Conservation (phyloP, 2,329 filamentous ascomycete species). For the Colletotrichum sp. region DNA sequence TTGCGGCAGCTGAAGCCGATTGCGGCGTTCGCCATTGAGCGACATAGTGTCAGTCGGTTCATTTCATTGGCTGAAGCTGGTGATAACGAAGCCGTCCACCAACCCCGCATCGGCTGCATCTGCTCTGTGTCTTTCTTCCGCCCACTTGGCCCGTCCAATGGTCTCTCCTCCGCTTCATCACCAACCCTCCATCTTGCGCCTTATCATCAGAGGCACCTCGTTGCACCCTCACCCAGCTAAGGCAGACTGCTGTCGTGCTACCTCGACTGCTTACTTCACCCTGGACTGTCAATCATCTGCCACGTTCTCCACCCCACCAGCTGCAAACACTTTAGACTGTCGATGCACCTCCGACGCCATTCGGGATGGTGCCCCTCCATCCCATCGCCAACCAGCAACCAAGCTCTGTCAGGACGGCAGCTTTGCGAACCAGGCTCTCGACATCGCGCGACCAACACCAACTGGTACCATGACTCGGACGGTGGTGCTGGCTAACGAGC, state of each 20-base stretch:
- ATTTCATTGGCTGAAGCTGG: not conserved
- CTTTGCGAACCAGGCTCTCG: not conserved
- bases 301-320: not conserved
- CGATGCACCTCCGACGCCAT: not conserved
- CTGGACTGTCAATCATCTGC: not conserved
- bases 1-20: constrained; percentile 3
- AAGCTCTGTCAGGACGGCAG: not conserved
- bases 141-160: not conserved
- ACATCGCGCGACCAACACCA: not conserved
- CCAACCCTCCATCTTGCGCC: not conserved
- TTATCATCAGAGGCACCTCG: not conserved
- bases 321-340: constrained; percentile 11
- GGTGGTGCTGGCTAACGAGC: not conserved
- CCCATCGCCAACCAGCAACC: not conserved
- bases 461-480: not conserved
- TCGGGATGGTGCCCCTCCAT: not conserved
- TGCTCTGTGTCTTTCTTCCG: not conserved
- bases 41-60: not conserved
- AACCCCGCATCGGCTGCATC: not conserved
- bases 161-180: not conserved
- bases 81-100: not conserved
- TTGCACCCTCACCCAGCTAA: not conserved
- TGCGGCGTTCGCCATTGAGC: not conserved
- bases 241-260: not conserved
- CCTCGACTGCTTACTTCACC: not conserved